Conservation (phyloP, 768 basidiomycete species). For the Mycena crocata region DNA sequence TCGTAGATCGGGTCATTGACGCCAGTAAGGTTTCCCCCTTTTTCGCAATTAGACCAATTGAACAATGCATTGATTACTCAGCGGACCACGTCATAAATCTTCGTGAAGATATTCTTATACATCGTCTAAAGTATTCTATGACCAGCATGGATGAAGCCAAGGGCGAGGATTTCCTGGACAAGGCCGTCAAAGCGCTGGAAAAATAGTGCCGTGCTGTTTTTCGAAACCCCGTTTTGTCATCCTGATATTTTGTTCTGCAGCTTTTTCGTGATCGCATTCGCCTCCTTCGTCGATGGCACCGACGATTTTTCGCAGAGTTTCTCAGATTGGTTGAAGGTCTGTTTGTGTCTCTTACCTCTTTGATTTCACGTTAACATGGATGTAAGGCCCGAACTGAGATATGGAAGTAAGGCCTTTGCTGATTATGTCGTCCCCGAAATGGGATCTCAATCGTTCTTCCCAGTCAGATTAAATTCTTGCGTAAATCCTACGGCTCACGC, state of each 20-base stretch:
- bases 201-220: constrained; percentile 83
- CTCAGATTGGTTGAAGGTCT: constrained; percentile 87
- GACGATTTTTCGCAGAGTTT: constrained; percentile 76
- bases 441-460: constrained; percentile 1
- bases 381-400: constrained; percentile 86
- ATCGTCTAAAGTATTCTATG: constrained; percentile 88
- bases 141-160: constrained; percentile 78
- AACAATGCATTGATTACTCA: too few species aligned
- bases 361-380: background rate
- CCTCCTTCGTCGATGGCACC: constrained; percentile 83
- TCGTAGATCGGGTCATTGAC: constrained; percentile 94
- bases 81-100: constrained; percentile 94
- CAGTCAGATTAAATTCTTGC: constrained; percentile 89
- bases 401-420: constrained; percentile 83
- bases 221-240: background rate
- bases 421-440: background rate
- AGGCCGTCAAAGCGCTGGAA: constrained; percentile 82
- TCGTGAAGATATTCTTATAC: constrained; percentile 86
- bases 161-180: constrained; percentile 66
- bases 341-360: constrained; percentile 19
- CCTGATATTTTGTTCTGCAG: constrained; percentile 51
- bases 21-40: constrained; percentile 52
- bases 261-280: constrained; percentile 95
- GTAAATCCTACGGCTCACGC: constrained; percentile 83
- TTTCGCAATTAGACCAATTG: background rate